Conservation (phyloP, 2,329 filamentous ascomycete genomes). For the Pezicula carpinea region DNA sequence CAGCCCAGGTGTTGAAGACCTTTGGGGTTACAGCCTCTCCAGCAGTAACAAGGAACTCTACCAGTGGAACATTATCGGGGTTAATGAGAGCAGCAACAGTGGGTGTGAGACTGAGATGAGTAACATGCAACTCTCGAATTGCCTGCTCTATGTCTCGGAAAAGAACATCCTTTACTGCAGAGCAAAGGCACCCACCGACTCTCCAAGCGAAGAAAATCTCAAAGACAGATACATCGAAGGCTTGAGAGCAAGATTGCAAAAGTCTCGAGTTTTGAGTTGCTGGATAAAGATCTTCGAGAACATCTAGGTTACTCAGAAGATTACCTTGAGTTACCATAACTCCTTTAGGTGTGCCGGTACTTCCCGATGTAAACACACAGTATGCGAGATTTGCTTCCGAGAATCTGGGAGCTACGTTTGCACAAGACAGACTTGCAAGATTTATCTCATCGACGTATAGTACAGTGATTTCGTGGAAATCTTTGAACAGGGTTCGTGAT, state of each 20-base stretch:
- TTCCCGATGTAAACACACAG: constrained; percentile 79
- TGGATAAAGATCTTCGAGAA: constrained; percentile 64
- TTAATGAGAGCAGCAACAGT: constrained; percentile 75
- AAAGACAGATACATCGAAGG: constrained; percentile 84
- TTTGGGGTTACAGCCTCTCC: constrained; percentile 74
- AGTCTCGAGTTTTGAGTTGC: constrained; percentile 44
- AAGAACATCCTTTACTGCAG: constrained; percentile 67
- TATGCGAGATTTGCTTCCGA: constrained; percentile 51
- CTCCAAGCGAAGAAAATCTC: constrained; percentile 86
- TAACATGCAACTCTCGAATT: constrained; percentile 60
- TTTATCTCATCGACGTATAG: constrained; percentile 27
- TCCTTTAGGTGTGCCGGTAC: constrained; percentile 72
- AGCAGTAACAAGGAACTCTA: constrained; percentile 74
- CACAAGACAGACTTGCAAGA: constrained; percentile 8
- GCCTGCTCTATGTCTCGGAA: constrained; percentile 67
- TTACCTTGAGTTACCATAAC: constrained; percentile 74
- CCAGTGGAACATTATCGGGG: constrained; percentile 62
- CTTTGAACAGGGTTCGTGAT: constrained; percentile 20
- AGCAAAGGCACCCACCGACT: constrained; percentile 72
- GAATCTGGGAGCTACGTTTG: constrained; percentile 14
- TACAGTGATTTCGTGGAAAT: constrained; percentile 13
- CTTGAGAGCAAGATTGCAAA: constrained; percentile 78
- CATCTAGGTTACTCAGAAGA: constrained; percentile 69
- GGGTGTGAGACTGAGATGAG: constrained; percentile 80
- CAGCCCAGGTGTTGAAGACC: constrained; percentile 66